phyloP scores from a whole-genome alignment of 192 early-diverging fungal species.

The Lobosporangium transversale region DNA sequence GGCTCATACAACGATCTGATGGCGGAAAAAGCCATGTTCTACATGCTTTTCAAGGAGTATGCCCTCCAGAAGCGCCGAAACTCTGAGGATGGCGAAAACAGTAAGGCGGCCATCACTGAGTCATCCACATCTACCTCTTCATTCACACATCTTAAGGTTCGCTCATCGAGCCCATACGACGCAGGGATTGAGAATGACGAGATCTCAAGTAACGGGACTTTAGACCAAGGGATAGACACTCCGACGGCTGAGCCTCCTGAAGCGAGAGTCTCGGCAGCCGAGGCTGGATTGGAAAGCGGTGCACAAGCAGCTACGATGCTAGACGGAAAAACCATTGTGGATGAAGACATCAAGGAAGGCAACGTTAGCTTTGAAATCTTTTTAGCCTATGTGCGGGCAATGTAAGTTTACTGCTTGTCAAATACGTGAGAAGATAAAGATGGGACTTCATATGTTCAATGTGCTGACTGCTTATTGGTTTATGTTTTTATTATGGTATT shows the following conservation, averaged over 20 bases:
- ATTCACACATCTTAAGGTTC: background rate
- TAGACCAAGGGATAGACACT: background rate
- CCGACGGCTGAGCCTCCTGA: background rate
- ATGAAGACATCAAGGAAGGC: conserved; percentile 29
- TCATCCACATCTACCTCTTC: background rate
- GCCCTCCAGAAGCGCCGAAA: conserved; percentile 11
- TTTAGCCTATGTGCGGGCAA: conserved; percentile 32
- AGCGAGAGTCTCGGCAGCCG: background rate
- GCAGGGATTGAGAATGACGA: conserved; percentile 7
- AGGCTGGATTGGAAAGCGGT: background rate
- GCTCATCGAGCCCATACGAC: background rate
- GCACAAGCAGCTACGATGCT: background rate
- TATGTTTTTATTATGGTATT: too few relatives aligned
- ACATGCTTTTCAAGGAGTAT: conserved; percentile 54
- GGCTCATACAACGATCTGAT: conserved; percentile 68
- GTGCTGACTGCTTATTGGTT: too few relatives aligned
- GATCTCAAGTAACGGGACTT: background rate
- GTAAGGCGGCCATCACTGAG: background rate
- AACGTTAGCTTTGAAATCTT: conserved; percentile 11
- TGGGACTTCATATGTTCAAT: too few relatives aligned
- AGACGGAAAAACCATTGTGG: conserved; percentile 15
- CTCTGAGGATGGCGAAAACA: background rate
- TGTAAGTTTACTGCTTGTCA: too few relatives aligned
- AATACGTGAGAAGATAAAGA: too few relatives aligned
- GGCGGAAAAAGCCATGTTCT: conserved; percentile 24